Evolutionary conservation across 768 basidiomycete genomes (phyloP).

Genomic region (Termitomyces sp.): DNA sequence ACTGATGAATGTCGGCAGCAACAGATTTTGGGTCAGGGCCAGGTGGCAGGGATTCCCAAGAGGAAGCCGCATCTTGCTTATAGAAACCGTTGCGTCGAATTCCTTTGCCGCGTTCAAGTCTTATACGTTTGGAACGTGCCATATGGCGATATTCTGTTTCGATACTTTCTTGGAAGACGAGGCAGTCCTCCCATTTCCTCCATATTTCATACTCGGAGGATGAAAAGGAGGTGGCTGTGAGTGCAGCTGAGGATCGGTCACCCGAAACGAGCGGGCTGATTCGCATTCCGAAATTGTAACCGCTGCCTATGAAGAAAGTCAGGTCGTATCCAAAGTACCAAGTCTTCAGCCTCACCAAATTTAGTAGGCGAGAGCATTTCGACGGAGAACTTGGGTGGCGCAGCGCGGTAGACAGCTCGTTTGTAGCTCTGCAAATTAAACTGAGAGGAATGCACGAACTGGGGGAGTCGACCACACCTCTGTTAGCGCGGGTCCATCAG

Average conservation of each 20-base stretch:
- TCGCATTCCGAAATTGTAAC: conserved; percentile 57
- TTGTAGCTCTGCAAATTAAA: conserved; percentile 43
- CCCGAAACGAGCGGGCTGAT: conserved; percentile 40
- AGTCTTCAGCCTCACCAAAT: conserved; percentile 34
- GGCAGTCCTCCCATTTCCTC: conserved; percentile 80
- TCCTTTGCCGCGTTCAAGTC: conserved; percentile 68
- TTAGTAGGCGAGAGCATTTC: conserved; percentile 56
- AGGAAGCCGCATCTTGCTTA: conserved; percentile 68
- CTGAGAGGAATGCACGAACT: neutral
- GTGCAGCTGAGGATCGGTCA: conserved; percentile 34
- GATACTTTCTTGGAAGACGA: conserved; percentile 67
- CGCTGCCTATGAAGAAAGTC: conserved; percentile 34
- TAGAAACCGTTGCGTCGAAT: conserved; percentile 71
- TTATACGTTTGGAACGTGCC: conserved; percentile 62
- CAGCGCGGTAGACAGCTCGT: conserved; percentile 51
- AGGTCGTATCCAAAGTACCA: conserved; percentile 1
- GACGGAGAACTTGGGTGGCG: conserved; percentile 57
- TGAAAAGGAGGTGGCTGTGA: conserved; percentile 26
- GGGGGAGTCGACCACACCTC: conserved; percentile 8
- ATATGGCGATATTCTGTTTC: conserved; percentile 60
- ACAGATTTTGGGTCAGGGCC: conserved; percentile 77
- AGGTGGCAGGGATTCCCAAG: conserved; percentile 81
- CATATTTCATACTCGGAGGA: conserved; percentile 62
- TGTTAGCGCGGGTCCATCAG: conserved; percentile 7
- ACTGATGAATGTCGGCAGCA: conserved; percentile 60